Percentiles rank a stretch among this genome's conserved stretches.
These are phyloP conservation scores for Gastrolobium villosum DNA, from an alignment of 306 rosid species.

Conservation along the genomic window DNA sequence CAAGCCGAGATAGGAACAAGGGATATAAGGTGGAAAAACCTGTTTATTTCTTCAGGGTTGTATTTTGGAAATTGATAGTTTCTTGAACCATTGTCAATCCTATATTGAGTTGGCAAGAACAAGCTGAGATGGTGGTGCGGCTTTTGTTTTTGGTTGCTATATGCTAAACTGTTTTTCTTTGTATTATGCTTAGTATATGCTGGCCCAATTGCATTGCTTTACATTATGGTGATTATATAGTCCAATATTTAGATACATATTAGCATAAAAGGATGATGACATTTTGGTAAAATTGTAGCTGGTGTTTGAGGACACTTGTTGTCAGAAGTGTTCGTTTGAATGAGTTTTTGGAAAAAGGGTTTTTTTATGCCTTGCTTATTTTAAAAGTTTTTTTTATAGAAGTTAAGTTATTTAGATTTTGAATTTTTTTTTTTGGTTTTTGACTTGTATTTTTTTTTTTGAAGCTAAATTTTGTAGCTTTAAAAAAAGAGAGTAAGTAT, in stretches of 20 bases:
- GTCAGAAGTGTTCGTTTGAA: too few relatives aligned
- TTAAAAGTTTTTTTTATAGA: too few relatives aligned
- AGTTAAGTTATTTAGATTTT: too few relatives aligned
- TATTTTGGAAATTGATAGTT: slow-evolving; percentile 39
- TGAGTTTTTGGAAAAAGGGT: too few relatives aligned
- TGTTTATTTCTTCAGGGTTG: slow-evolving; percentile 44
- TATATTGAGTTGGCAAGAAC: slow-evolving; percentile 53
- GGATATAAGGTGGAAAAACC: neutral
- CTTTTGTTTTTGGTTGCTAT: slow-evolving; percentile 35
- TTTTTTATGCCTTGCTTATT: too few relatives aligned
- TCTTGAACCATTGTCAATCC: slow-evolving; percentile 48
- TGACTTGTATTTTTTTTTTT: too few relatives aligned
- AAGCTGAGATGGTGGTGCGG: slow-evolving; percentile 58
- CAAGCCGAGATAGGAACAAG: slow-evolving; percentile 38
- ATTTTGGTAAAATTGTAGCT: neutral
- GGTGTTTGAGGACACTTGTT: too few relatives aligned
- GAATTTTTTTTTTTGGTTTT: too few relatives aligned
- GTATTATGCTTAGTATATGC: slow-evolving; percentile 23
- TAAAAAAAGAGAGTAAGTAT: too few relatives aligned
- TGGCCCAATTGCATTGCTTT: slow-evolving; percentile 39
- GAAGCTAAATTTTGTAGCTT: too few relatives aligned
- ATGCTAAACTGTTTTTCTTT: slow-evolving; percentile 25
- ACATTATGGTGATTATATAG: slow-evolving; percentile 1
- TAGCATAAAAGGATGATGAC: neutral
- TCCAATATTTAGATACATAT: slow-evolving; percentile 17